These are phyloP conservation scores for Cladobotryum protrusum DNA, from an alignment of 2,329 filamentous ascomycete species.

Conservation along the genomic window DNA sequence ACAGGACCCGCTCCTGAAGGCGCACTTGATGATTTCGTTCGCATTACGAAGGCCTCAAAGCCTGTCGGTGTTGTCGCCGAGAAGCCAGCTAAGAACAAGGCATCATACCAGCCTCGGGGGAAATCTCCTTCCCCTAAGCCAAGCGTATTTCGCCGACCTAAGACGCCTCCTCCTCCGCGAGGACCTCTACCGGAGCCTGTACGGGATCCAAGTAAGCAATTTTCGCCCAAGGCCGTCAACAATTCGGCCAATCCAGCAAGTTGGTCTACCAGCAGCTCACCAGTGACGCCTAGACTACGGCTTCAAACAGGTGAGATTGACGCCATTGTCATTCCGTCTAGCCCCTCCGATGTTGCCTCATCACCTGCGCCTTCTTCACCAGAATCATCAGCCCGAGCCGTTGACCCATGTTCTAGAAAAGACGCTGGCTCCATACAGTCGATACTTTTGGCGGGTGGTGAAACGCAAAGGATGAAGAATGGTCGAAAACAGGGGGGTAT, in stretches of 20 bases:
- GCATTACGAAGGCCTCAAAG: slow-evolving; percentile 30
- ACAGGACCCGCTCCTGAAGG: slow-evolving; percentile 19
- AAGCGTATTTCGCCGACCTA: slow-evolving; percentile 11
- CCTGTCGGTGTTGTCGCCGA: slow-evolving; percentile 1
- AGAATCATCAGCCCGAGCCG: slow-evolving; percentile 13
- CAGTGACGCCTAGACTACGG: slow-evolving; percentile 32
- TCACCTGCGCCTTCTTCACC: slow-evolving; percentile 24
- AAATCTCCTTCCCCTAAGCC: slow-evolving; percentile 5
- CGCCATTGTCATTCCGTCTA: slow-evolving; percentile 41
- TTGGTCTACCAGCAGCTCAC: slow-evolving; percentile 40
- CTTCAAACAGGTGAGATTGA: slow-evolving; percentile 23
- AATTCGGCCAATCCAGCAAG: slow-evolving; percentile 13
- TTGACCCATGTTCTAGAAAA: slow-evolving; percentile 13
- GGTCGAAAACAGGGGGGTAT: not conserved
- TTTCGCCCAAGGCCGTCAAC: slow-evolving; percentile 19
- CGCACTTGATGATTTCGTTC: slow-evolving; percentile 36
- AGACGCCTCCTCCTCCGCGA: slow-evolving; percentile 19
- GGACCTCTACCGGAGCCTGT: slow-evolving; percentile 3
- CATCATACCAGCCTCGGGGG: not conserved
- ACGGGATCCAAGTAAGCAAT: slow-evolving; percentile 30
- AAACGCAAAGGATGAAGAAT: slow-evolving; percentile 17
- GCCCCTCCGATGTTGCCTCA: slow-evolving; percentile 26
- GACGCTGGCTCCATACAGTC: slow-evolving; percentile 21
- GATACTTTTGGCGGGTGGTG: slow-evolving; percentile 16
- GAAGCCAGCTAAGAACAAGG: not conserved